Percentiles rank a stretch among this genome's conserved stretches.
phyloP scores from a whole-genome alignment of 2,329 filamentous ascomycete species.

The Clarireedia hainanense region DNA sequence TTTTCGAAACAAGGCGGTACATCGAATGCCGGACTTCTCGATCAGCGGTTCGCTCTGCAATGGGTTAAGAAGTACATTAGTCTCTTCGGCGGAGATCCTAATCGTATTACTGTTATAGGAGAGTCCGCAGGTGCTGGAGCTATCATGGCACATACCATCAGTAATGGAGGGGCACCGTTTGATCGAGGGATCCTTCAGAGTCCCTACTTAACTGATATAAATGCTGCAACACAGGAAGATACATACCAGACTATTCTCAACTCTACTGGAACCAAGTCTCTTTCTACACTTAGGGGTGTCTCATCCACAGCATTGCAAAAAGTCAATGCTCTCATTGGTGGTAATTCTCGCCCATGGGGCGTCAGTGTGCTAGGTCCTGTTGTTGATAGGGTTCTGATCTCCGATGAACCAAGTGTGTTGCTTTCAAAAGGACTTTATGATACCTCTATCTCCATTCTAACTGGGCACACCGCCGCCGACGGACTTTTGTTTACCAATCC shows the following conservation, averaged over 20 bases:
- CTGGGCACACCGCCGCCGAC: constrained; percentile 36
- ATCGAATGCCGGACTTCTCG: constrained; percentile 42
- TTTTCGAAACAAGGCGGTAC: constrained; percentile 33
- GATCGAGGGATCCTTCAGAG: constrained; percentile 31
- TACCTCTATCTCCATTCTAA: constrained; percentile 30
- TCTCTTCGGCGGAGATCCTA: constrained; percentile 45
- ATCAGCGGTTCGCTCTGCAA: constrained; percentile 47
- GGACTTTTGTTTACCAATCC: constrained; percentile 26
- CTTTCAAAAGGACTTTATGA: no score
- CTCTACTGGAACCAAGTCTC: not conserved
- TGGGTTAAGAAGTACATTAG: constrained; percentile 49
- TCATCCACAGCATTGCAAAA: no score
- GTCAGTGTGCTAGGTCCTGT: no score
- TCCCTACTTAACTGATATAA: constrained; percentile 2
- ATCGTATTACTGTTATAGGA: constrained; percentile 41
- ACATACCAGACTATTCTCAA: constrained; percentile 9
- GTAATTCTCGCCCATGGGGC: no score
- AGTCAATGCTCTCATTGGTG: no score
- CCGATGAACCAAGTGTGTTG: no score
- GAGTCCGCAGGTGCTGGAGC: constrained; percentile 43
- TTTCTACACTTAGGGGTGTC: not conserved
- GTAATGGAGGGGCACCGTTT: constrained; percentile 32
- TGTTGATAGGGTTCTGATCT: no score
- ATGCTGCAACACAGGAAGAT: no score
- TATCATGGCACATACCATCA: constrained; percentile 40